These are phyloP conservation scores for Cutaneotrichosporon cutaneum DNA, from an alignment of 1,284 basidiomycete genomes.

Conservation along the genomic window DNA sequence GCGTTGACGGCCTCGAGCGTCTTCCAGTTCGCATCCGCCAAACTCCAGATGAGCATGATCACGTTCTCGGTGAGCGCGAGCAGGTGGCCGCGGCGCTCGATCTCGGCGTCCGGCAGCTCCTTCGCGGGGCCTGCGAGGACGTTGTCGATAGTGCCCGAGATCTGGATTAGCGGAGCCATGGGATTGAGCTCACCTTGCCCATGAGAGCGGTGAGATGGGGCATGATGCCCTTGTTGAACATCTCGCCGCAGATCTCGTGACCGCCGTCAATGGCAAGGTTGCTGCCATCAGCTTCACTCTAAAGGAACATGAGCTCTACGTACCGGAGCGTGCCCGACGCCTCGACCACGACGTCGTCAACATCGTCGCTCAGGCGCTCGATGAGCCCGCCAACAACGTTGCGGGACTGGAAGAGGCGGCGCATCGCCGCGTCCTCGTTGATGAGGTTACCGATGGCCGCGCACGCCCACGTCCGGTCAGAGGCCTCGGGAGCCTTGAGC, in stretches of 20 bases:
- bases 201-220: constrained; percentile 55
- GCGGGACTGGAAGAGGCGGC: constrained; percentile 81
- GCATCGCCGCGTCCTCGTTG: constrained; percentile 80
- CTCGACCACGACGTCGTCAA: constrained; percentile 82
- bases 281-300: constrained; percentile 53
- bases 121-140: constrained; percentile 55
- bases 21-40: constrained; percentile 80
- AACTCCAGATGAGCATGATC: constrained; percentile 85
- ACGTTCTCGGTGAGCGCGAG: constrained; percentile 87
- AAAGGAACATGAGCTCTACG: constrained; percentile 5
- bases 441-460: constrained; percentile 87
- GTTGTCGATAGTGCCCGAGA: constrained; percentile 69
- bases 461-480: constrained; percentile 87
- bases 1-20: constrained; percentile 81
- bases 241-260: constrained; percentile 87
- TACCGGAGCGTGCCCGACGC: constrained; percentile 79
- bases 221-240: constrained; percentile 92
- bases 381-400: constrained; percentile 85
- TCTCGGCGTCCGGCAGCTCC: constrained; percentile 59
- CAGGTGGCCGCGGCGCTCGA: constrained; percentile 65
- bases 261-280: constrained; percentile 93
- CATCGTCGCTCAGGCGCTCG: constrained; percentile 73
- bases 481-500: constrained; percentile 61
- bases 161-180: constrained; percentile 56
- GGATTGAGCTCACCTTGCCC: constrained; percentile 38